A percentile compares a stretch with the other conserved stretches of the same genome.
phyloP scores from a whole-genome alignment of 495 filamentous ascomycete genomes.

The Aspergillus kassunensis region DNA sequence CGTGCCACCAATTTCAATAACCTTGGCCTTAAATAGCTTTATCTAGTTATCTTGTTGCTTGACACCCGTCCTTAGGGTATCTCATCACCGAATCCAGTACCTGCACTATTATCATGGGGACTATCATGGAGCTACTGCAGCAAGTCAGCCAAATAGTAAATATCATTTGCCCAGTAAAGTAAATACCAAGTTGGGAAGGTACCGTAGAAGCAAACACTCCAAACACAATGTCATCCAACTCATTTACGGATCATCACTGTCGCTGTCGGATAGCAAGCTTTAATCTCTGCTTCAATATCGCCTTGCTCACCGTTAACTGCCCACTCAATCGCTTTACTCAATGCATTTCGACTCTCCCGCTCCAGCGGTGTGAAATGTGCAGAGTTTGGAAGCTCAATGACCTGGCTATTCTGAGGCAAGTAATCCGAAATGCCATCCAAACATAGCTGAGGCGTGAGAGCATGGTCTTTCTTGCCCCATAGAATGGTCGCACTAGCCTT shows the following conservation, averaged over 20 bases:
- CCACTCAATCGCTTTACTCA: conserved; percentile 35
- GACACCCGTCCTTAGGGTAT: too few relatives aligned
- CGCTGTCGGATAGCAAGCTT: conserved; percentile 29
- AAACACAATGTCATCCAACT: too few relatives aligned
- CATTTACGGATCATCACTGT: conserved; percentile 32
- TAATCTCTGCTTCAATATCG: conserved; percentile 28
- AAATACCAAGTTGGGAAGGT: too few relatives aligned
- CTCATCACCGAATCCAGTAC: too few relatives aligned
- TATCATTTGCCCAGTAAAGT: too few relatives aligned
- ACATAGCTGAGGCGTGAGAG: conserved; percentile 34
- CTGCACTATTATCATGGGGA: too few relatives aligned
- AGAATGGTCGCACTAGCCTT: conserved; percentile 49
- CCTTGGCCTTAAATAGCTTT: neutral
- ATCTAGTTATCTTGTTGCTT: too few relatives aligned
- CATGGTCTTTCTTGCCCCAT: conserved; percentile 47
- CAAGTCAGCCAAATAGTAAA: too few relatives aligned
- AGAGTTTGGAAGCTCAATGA: conserved; percentile 35
- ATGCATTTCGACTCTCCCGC: conserved; percentile 30
- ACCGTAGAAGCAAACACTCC: too few relatives aligned
- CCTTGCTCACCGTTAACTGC: conserved; percentile 34
- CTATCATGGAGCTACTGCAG: too few relatives aligned
- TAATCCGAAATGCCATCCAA: conserved; percentile 44
- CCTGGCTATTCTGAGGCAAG: conserved; percentile 34
- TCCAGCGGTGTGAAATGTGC: conserved; percentile 45
- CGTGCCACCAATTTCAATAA: neutral